These are phyloP conservation scores for Quercus engelmannii DNA, from an alignment of 306 rosid species.

Conservation along the genomic window DNA sequence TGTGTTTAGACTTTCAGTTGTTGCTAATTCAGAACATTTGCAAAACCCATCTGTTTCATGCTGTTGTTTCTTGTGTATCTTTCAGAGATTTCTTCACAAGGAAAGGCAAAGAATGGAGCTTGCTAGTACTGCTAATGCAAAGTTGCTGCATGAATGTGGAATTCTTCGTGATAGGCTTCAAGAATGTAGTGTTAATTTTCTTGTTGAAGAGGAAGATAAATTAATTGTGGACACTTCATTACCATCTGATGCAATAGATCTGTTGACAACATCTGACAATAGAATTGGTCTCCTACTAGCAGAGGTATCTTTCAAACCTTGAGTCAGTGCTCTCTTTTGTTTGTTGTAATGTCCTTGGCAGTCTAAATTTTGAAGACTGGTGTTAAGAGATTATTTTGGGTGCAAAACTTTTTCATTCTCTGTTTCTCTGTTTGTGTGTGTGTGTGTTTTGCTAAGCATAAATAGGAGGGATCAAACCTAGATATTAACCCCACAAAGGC, in stretches of 20 bases:
- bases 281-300: conserved; percentile 88
- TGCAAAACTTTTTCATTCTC: background rate
- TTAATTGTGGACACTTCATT: conserved; percentile 60
- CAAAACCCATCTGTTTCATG: conserved; percentile 13
- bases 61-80: conserved; percentile 22
- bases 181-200: conserved; percentile 87
- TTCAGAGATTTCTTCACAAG: conserved; percentile 63
- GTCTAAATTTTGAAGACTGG: conserved; percentile 4
- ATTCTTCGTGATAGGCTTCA: conserved; percentile 74
- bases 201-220: conserved; percentile 83
- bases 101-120: conserved; percentile 65
- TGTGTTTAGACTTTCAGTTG: background rate
- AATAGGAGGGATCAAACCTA: too few species aligned
- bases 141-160: conserved; percentile 81
- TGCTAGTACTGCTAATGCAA: conserved; percentile 49
- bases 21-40: background rate
- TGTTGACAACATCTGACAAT: conserved; percentile 76
- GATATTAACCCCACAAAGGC: too few species aligned
- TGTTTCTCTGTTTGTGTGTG: background rate
- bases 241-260: conserved; percentile 79
- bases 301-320: conserved; percentile 55
- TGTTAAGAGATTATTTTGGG: background rate
- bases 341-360: background rate
- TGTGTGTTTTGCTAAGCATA: too few species aligned
- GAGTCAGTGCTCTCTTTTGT: background rate